Conservation (phyloP, 805 yeast species). For the Saturnispora hagleri region DNA sequence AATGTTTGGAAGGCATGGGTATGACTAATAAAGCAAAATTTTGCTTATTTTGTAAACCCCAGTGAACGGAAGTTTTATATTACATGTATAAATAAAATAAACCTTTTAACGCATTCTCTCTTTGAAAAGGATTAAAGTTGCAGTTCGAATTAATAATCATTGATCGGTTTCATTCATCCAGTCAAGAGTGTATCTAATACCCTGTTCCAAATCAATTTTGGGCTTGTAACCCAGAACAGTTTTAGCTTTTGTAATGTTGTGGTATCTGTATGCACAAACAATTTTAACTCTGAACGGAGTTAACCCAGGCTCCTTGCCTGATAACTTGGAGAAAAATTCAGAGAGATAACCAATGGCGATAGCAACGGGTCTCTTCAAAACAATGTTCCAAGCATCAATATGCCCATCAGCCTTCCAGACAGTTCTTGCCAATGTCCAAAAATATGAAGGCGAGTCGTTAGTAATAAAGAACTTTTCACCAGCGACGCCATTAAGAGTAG, state of each 20-base stretch:
- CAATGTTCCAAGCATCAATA: conserved; percentile 59
- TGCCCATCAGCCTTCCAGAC: conserved; percentile 97
- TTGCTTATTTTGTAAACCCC: conserved; percentile 34
- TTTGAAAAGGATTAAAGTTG: background rate
- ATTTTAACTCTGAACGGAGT: conserved; percentile 92
- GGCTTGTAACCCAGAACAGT: conserved; percentile 71
- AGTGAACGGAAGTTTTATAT: background rate
- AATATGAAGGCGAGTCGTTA: conserved; percentile 89
- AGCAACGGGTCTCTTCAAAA: conserved; percentile 66
- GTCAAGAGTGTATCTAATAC: conserved; percentile 67
- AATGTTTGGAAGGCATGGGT: conserved; percentile 46
- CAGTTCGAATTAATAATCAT: conserved; percentile 4
- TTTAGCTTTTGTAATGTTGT: conserved; percentile 85
- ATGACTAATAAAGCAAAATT: conserved; percentile 18
- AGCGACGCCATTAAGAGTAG: conserved; percentile 39
- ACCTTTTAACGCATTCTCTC: background rate
- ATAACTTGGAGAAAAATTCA: conserved; percentile 58
- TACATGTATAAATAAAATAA: background rate
- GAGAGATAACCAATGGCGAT: conserved; percentile 73
- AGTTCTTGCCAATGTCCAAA: conserved; percentile 94
- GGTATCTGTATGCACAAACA: conserved; percentile 90
- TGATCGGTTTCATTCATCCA: conserved; percentile 72
- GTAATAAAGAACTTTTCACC: conserved; percentile 90
- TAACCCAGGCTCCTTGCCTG: conserved; percentile 83
- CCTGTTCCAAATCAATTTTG: conserved; percentile 64